Conservation (phyloP, 805 yeast genomes). For the Lipomyces chichibuensis region DNA sequence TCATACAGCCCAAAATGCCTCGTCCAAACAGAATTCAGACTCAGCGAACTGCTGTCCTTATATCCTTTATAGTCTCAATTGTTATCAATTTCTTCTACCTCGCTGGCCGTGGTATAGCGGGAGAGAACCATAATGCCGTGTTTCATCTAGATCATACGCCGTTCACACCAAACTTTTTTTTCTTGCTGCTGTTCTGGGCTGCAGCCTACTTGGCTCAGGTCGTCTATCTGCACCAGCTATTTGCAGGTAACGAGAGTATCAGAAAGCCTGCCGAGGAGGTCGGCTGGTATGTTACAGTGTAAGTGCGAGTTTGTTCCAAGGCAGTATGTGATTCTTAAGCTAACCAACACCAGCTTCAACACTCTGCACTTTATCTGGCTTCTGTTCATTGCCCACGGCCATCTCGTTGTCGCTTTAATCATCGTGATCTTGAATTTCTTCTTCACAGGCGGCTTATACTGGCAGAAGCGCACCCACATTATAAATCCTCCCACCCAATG, state of each 20-base stretch:
- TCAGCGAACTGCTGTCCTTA: conserved; percentile 48
- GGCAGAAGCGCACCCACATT: conserved; percentile 56
- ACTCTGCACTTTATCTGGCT: conserved; percentile 65
- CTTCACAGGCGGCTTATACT: conserved; percentile 59
- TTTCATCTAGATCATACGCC: conserved; percentile 59
- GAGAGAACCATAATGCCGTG: conserved; percentile 21
- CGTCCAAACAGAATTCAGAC: conserved; percentile 40
- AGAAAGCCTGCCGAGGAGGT: conserved; percentile 35
- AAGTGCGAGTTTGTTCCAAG: neutral
- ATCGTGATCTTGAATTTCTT: conserved; percentile 61
- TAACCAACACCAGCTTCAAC: conserved; percentile 51
- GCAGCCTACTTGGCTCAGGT: conserved; percentile 58
- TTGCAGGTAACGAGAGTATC: conserved; percentile 34
- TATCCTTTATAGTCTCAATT: conserved; percentile 59
- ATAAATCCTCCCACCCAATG: conserved; percentile 57
- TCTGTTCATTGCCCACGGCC: conserved; percentile 59
- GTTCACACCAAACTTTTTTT: conserved; percentile 55
- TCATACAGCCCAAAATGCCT: neutral
- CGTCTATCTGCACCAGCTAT: conserved; percentile 41
- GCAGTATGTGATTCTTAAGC: neutral
- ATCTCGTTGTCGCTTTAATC: conserved; percentile 63
- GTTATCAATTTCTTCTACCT: conserved; percentile 61
- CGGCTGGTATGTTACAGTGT: conserved; percentile 64
- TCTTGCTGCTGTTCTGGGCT: conserved; percentile 59
- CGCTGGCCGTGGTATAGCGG: conserved; percentile 56